These are phyloP conservation scores for Xylaria sp. DNA, from an alignment of 2,329 filamentous ascomycete genomes.

Conservation along the genomic window DNA sequence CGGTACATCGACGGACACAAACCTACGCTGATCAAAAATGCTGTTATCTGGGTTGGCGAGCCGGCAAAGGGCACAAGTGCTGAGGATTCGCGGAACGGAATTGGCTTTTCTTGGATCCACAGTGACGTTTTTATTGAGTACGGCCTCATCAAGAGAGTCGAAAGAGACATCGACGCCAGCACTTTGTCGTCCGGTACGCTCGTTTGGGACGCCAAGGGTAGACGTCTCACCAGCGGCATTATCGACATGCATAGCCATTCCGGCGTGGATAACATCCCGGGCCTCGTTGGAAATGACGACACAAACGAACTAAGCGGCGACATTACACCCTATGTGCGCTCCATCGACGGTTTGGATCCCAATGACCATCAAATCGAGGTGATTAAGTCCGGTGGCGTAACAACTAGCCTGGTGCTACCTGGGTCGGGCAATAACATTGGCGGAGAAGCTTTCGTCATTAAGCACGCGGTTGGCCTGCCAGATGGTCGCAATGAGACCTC, in stretches of 20 bases:
- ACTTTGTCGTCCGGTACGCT: constrained; percentile 59
- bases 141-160: constrained; percentile 68
- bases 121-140: constrained; percentile 70
- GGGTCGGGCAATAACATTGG: constrained; percentile 79
- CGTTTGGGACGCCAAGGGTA: constrained; percentile 68
- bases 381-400: constrained; percentile 79
- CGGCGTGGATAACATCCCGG: constrained; percentile 67
- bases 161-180: constrained; percentile 43
- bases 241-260: constrained; percentile 79
- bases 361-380: constrained; percentile 72
- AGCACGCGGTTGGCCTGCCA: constrained; percentile 69
- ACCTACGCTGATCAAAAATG: constrained; percentile 72
- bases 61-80: constrained; percentile 61
- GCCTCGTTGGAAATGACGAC: constrained; percentile 64
- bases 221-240: constrained; percentile 72
- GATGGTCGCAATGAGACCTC: constrained; percentile 72
- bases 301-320: constrained; percentile 71
- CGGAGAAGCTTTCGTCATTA: constrained; percentile 75
- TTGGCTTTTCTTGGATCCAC: constrained; percentile 68
- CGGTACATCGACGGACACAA: constrained; percentile 68
- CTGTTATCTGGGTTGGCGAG: constrained; percentile 74
- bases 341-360: constrained; percentile 72
- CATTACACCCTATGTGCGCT: constrained; percentile 74
- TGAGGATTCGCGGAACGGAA: constrained; percentile 66
- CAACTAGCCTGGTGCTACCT: constrained; percentile 72